A percentile compares a stretch with the other conserved stretches of the same genome.
phyloP scores from a whole-genome alignment of 345 rosid genomes.

The Durio zibethinus region DNA sequence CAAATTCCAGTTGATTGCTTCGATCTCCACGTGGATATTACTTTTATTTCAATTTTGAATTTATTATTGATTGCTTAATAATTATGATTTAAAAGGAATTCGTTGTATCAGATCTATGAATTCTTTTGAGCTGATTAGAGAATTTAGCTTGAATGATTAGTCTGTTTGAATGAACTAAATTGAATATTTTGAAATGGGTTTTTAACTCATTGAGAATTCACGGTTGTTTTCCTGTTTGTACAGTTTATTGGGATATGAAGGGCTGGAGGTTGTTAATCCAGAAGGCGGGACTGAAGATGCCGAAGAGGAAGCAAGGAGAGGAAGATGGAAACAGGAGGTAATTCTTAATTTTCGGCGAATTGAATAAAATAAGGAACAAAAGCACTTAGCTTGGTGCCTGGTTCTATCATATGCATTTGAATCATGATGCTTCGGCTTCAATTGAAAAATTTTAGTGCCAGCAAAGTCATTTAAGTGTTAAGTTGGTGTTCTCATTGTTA shows the following conservation, averaged over 20 bases:
- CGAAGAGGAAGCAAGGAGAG: constrained; percentile 88
- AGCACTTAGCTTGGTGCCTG: not conserved
- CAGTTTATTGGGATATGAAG: constrained; percentile 82
- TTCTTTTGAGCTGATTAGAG: not conserved
- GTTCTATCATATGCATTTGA: not conserved
- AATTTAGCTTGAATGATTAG: not conserved
- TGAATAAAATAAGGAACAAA: not conserved
- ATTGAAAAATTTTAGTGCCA: not conserved
- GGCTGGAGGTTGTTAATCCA: constrained; percentile 89
- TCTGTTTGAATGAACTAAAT: not conserved
- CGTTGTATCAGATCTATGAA: constrained; percentile 2
- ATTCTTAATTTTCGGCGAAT: not conserved
- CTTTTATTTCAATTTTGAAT: not conserved
- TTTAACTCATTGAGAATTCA: constrained; percentile 8
- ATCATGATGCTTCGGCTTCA: not conserved
- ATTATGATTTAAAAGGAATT: not conserved
- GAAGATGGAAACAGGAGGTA: constrained; percentile 98
- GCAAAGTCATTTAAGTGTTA: not conserved
- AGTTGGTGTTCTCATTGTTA: not conserved
- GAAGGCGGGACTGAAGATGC: constrained; percentile 97
- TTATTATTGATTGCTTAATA: not conserved
- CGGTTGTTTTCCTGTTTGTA: not conserved
- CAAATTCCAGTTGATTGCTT: not conserved
- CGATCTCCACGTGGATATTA: not conserved
- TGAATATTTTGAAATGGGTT: not conserved